Evolutionary conservation across 495 filamentous ascomycete genomes (phyloP), one percentile per base, ranked within the genome.

Genomic region (Daldinia childiae): DNA sequence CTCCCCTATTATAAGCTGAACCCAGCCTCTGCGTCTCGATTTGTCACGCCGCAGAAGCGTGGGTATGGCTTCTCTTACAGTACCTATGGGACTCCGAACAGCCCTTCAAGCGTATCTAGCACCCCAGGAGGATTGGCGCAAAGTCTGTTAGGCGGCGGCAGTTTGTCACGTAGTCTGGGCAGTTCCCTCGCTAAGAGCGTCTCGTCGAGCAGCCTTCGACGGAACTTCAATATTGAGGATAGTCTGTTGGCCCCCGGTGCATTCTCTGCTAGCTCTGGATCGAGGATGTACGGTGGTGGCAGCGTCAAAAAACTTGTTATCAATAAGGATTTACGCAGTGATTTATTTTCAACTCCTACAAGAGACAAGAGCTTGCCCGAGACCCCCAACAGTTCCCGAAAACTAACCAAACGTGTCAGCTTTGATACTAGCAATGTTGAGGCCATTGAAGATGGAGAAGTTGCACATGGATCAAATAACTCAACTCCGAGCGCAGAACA

Each of bases 31-130:
- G 87, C 92, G 55, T 89, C 91, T 36, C 89, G 92, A 27, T 86
- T 93, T 24, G 83, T 90, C 27, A 97, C 94, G 3, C 95, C 95
- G 3, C 91, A 92, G 62, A 93, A 91, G 76, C 85, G 87, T 54
- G 92, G 91, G 3, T 97, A 90, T 77, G 94, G 94, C 7, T 96
- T 97, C 79, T 91, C 90, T 6, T 97, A 96, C 78, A 96, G 93
- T 62, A 92, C 89, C 27, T 97, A 95, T 73, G 92, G 91, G 27
- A 93, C 91, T 8, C 93, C 94, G 3, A 86, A 87, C 38, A 94
- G 90, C 78, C 86, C 87, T 14, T 86, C 85, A 17, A 91, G 90
- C 76, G 82, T 83, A 8, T 76, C 84, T n/a, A 90, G 88, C 79
- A 92, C 93, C 36, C 89, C 91, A 19, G 87, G 87, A 32, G 86